Evolutionary conservation across 306 rosid genomes (phyloP), one percentile per base, ranked within the genome.

Genomic region (Nissolia schottii): DNA sequence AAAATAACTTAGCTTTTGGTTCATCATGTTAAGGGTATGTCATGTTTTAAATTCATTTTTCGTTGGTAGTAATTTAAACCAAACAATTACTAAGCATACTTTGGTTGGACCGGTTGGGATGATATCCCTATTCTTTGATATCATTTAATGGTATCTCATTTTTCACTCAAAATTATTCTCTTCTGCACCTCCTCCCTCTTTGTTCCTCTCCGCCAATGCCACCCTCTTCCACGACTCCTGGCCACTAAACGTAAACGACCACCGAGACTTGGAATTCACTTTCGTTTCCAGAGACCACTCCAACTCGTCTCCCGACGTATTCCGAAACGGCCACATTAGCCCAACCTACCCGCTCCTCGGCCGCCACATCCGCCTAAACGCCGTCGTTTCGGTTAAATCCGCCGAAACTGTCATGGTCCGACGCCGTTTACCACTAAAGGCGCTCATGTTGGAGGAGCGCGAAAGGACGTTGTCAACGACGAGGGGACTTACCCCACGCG

Each of bases 241-340:
- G n/a, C n/a, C n/a, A n/a, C n/a, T n/a, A n/a, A n/a, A n/a, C n/a
- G n/a, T n/a, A n/a, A n/a, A n/a, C n/a, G n/a, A n/a, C n/a, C n/a
- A n/a, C n/a, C n/a, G n/a, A n/a, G n/a, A n/a, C n/a, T n/a, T n/a
- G n/a, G 96, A 95, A 37, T 95, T 95, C 59, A 70, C 90, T 8
- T 73, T 80, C 14, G 78, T 85, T 10, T 56, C 78, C 66, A 70
- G 69, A 19, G 88, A 82, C 14, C 23, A n/a, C n/a, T n/a, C 82
- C 0, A 63, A 60, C 15, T 71, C 88, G 28, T 84, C 83, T 1
- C 83, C 87, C 3, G 99, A 94, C 76, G 83, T 94, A 72, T 94
- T 94, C 82, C 81, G 27, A 58, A 85, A 91, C 79, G 99, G 99
- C 16, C 96, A 81, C 37, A 95, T 95, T 85, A 82, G 43, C 56